Conservation (phyloP, 2,329 filamentous ascomycete species). For the Zalaria obscura region DNA sequence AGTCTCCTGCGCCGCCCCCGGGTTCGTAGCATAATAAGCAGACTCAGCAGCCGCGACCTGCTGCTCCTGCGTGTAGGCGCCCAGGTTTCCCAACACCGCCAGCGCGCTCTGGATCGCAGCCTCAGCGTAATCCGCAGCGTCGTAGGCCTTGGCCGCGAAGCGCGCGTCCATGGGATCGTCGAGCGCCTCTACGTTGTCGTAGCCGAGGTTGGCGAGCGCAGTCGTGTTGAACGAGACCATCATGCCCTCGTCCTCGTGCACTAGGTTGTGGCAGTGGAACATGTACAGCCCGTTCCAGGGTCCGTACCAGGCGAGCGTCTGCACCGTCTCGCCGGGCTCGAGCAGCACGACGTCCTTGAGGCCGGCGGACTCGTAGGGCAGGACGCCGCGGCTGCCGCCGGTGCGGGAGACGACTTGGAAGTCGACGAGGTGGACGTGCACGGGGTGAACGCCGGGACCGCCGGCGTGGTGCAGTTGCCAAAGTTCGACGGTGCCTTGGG, state of each 20-base stretch:
- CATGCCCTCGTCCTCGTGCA: conserved; percentile 24
- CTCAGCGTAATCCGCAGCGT: not conserved
- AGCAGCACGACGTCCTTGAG: conserved; percentile 47
- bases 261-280: conserved; percentile 10
- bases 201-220: conserved; percentile 18
- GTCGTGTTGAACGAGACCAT: conserved; percentile 30
- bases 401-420: conserved; percentile 38
- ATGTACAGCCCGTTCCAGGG: conserved; percentile 40
- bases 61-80: conserved; percentile 3
- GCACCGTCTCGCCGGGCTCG: conserved; percentile 35
- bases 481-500: conserved; percentile 20
- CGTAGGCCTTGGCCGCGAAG: conserved; percentile 10
- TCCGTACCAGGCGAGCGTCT: conserved; percentile 36
- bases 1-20: not conserved
- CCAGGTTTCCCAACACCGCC: conserved; percentile 3
- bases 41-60: conserved; percentile 1
- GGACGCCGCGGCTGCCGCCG: conserved; percentile 29
- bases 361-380: conserved; percentile 39
- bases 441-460: conserved; percentile 39
- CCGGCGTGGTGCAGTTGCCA: conserved; percentile 30
- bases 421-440: conserved; percentile 46
- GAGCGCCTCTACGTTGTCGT: conserved; percentile 14
- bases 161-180: conserved; percentile 9
- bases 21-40: conserved; percentile 1
- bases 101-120: conserved; percentile 2